These are phyloP conservation scores for Penicillium psychrofluorescens DNA, from an alignment of 495 filamentous ascomycete species.

Conservation along the genomic window DNA sequence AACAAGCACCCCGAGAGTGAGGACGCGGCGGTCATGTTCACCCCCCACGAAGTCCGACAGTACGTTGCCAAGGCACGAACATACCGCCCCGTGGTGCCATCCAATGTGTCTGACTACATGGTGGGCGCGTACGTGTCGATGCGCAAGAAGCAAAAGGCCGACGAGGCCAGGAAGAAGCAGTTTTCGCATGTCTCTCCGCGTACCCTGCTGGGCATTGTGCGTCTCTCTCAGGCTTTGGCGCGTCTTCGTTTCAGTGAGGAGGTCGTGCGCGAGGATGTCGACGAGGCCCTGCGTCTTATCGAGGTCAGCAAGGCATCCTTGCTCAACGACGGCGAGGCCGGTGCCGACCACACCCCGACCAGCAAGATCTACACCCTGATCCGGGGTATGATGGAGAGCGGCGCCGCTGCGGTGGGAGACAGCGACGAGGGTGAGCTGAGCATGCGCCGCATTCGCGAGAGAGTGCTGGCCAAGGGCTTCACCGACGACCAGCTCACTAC, in stretches of 20 bases:
- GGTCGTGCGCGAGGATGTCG: conserved; percentile 87
- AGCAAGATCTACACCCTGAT: conserved; percentile 93
- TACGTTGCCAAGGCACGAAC: conserved; percentile 90
- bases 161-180: conserved; percentile 79
- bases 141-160: conserved; percentile 78
- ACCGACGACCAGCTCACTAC: conserved; percentile 84
- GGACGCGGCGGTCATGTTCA: conserved; percentile 64
- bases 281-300: conserved; percentile 85
- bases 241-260: conserved; percentile 77
- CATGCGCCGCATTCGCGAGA: conserved; percentile 76
- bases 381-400: conserved; percentile 72
- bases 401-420: conserved; percentile 67
- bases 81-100: conserved; percentile 78
- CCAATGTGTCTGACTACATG: conserved; percentile 85
- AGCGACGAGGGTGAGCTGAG: conserved; percentile 71
- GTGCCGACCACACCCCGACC: conserved; percentile 68
- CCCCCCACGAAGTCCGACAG: conserved; percentile 85
- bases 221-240: conserved; percentile 91
- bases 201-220: conserved; percentile 85
- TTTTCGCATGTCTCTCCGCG: conserved; percentile 91
- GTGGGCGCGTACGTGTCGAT: conserved; percentile 92
- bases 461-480: conserved; percentile 93
- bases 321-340: conserved; percentile 53
- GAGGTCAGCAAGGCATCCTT: conserved; percentile 88
- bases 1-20: conserved; percentile 80